Evolutionary conservation across 371 early-diverging fungal genomes (phyloP).

Genomic region (Capniomyces stellatus): DNA sequence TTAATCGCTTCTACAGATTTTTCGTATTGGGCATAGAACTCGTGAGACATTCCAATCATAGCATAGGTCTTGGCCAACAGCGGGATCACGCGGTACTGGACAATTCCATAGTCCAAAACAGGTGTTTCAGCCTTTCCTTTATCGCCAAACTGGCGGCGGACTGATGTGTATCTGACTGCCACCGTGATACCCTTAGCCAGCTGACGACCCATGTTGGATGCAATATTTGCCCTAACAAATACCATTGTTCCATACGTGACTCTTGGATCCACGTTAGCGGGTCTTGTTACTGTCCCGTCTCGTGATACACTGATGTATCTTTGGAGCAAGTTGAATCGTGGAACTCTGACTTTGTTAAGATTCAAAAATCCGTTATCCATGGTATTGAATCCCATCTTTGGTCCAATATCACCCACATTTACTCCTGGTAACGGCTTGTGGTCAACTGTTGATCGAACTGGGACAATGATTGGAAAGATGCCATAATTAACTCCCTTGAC

Average conservation of each 20-base stretch:
- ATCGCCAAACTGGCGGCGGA: conserved; percentile 36
- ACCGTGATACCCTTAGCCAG: conserved; percentile 44
- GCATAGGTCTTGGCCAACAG: conserved; percentile 52
- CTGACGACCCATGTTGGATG: conserved; percentile 23
- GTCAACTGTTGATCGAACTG: conserved; percentile 52
- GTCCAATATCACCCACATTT: conserved; percentile 76
- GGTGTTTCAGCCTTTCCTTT: conserved; percentile 36
- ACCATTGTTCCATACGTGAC: conserved; percentile 64
- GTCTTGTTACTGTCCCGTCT: conserved; percentile 45
- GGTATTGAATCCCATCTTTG: conserved; percentile 64
- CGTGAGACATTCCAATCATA: conserved; percentile 43
- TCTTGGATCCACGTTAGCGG: conserved; percentile 40
- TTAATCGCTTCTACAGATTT: conserved; percentile 33
- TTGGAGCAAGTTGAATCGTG: conserved; percentile 59
- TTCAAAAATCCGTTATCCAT: conserved; percentile 75
- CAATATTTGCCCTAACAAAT: conserved; percentile 42
- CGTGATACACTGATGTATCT: conserved; percentile 51
- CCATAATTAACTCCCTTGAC: conserved; percentile 62
- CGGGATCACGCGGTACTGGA: conserved; percentile 54
- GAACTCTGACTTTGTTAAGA: conserved; percentile 58
- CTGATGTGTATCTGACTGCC: conserved; percentile 46
- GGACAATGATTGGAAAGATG: conserved; percentile 73
- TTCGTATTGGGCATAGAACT: conserved; percentile 40
- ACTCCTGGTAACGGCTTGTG: conserved; percentile 66
- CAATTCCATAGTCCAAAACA: conserved; percentile 55